Evolutionary conservation across 2,329 filamentous ascomycete species (phyloP), one percentile per base, ranked within the genome.

Genomic region (Colletotrichum siamense): DNA sequence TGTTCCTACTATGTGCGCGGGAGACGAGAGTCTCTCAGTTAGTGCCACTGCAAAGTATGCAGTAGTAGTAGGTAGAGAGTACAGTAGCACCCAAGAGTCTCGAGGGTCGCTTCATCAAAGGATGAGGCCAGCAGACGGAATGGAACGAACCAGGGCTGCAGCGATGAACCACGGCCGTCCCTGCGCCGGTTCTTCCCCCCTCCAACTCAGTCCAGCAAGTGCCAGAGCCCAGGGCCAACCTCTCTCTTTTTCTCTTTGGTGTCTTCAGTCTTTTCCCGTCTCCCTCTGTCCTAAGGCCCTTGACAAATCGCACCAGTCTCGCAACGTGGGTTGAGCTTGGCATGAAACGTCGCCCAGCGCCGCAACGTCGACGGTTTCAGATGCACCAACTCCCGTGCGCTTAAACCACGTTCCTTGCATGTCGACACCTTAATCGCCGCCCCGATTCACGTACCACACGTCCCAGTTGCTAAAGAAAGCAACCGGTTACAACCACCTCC

Each of bases 351-450:
- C 74, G 64, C 74, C 64, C 70, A 73, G 62, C 74, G 74, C 59
- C 74, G 74, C 74, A 76, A 76, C 74, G 70, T 76, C 64, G 70
- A 76, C 70, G 64, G 74, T 76, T 76, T 76, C 74, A 76, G 74
- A 76, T 76, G 36, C 70, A 73, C 59, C 70, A 76, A 49, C 57
- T 76, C 64, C 70, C 74, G 74, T 76, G 70, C 74, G 70, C 74
- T 69, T 65, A 39, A 76, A 65, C 74, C 70, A 69, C 74, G 74
- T 74, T 73, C 74, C 74, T 76, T 73, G 74, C 74, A 74, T 76
- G 74, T 39, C 64, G 57, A 73, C 70, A 76, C 74, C 74, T 76
- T 73, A 69, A 76, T 69, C 64, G 59, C 57, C 44, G 62, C 22
- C 65, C 70, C 70, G 70, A 73, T 65, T 74, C 70, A 68, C 74